Percentiles rank a stretch among this genome's conserved stretches.
phyloP scores from a whole-genome alignment of 139 green algal species.

The Micromonas commoda region DNA sequence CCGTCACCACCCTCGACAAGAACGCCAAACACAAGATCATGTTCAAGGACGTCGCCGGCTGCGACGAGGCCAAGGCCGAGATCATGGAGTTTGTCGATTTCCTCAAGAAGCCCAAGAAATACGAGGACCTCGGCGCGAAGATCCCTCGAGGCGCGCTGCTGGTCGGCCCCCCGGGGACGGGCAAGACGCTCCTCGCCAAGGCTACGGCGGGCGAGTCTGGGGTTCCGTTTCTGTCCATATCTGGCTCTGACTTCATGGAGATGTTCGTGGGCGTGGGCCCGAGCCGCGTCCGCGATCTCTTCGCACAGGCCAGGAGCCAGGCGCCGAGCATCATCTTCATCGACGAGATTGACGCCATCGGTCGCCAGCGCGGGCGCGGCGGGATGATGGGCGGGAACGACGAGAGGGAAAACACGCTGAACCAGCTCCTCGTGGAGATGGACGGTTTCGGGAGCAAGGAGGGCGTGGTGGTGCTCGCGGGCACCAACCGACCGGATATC shows the following conservation, averaged over 20 bases:
- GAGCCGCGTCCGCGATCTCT: slow-evolving; percentile 91
- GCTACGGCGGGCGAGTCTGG: slow-evolving; percentile 81
- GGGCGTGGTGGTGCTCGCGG: slow-evolving; percentile 92
- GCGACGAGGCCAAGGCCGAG: slow-evolving; percentile 91
- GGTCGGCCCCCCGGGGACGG: slow-evolving; percentile 73
- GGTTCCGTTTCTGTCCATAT: slow-evolving; percentile 87
- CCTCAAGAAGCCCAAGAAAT: slow-evolving; percentile 38
- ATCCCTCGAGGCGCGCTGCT: slow-evolving; percentile 89
- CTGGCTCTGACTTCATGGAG: slow-evolving; percentile 95
- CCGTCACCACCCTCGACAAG: slow-evolving; percentile 72
- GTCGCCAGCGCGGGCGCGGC: slow-evolving; percentile 74
- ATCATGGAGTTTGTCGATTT: slow-evolving; percentile 99
- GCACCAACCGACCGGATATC: slow-evolving; percentile 80
- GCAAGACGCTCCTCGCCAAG: slow-evolving; percentile 84
- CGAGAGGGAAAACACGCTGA: slow-evolving; percentile 98
- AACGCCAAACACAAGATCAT: slow-evolving; percentile 77
- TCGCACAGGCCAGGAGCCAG: slow-evolving; percentile 63
- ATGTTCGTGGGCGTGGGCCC: slow-evolving; percentile 93
- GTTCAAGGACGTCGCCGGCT: slow-evolving; percentile 93
- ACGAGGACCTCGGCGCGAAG: slow-evolving; percentile 57
- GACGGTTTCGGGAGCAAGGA: slow-evolving; percentile 89
- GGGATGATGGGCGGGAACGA: slow-evolving; percentile 89
- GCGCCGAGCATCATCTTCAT: slow-evolving; percentile 92
- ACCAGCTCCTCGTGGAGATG: slow-evolving; percentile 98
- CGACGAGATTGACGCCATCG: slow-evolving; percentile 92